A percentile compares a stretch with the other conserved stretches of the same genome.
These are phyloP conservation scores for Penicillium cinerascens DNA, from an alignment of 495 filamentous ascomycete species.

Conservation along the genomic window DNA sequence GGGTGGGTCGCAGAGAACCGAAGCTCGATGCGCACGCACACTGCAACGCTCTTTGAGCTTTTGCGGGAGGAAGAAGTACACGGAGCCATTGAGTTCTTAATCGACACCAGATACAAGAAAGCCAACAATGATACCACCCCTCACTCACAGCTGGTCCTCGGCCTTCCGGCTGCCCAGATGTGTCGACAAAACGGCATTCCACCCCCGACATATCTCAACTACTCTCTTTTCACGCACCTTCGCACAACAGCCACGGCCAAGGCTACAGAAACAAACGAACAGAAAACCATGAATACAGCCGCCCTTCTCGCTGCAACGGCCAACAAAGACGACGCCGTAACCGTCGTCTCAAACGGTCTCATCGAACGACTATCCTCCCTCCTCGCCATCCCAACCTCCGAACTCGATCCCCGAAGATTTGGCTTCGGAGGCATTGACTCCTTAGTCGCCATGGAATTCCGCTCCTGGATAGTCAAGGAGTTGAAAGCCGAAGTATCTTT, in stretches of 20 bases:
- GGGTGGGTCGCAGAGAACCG: constrained; percentile 49
- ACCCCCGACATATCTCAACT: constrained; percentile 21
- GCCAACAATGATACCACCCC: neutral
- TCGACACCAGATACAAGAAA: constrained; percentile 16
- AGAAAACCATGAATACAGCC: constrained; percentile 11
- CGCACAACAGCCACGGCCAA: neutral
- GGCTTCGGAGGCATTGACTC: constrained; percentile 41
- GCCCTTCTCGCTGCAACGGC: constrained; percentile 7
- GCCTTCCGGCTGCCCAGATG: constrained; percentile 20
- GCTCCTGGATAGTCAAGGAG: constrained; percentile 39
- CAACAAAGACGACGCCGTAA: constrained; percentile 12
- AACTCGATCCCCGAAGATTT: constrained; percentile 34
- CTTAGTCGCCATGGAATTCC: constrained; percentile 46
- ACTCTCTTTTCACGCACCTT: constrained; percentile 31
- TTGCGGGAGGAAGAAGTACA: constrained; percentile 30
- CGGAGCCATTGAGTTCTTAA: constrained; percentile 27
- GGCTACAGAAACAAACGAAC: neutral
- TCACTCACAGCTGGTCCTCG: constrained; percentile 22
- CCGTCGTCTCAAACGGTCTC: constrained; percentile 21
- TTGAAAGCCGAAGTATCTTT: constrained; percentile 37
- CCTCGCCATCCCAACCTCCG: constrained; percentile 35
- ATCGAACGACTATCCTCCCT: constrained; percentile 24
- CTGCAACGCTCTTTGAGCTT: constrained; percentile 19
- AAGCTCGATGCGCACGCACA: constrained; percentile 11
- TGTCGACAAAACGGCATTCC: constrained; percentile 23